Base-by-base conservation (phyloP, 495 filamentous ascomycete species). In the Podospora appendiculata region DNA sequence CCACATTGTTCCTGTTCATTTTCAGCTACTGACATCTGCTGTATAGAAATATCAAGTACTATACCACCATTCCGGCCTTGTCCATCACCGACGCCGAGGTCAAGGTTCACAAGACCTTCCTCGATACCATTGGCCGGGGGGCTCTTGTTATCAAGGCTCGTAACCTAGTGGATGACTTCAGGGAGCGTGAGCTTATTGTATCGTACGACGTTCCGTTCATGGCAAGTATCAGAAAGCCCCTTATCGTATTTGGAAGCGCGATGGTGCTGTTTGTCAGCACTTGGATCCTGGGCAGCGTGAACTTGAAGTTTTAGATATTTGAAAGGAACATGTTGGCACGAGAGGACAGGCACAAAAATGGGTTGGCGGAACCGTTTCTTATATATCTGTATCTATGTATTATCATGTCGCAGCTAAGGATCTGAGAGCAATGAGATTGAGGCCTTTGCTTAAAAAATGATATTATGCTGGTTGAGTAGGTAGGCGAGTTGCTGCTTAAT, bases 111-210 rank as follows among this genome's bases (percentile, higher is more conserved):
- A 84, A 83, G 64, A 96, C 91, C 2, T 98, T 89, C 70, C 86
- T 98, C 78, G 93, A 98, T 69, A 98, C 94, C 1, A 66, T 89
- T 33, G 93, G 93, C 55, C 88, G 93, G 32, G 90, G 90, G 25
- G 81, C 85, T 3, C 77, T 98, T 45, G 86, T 80, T 51, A 79
- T 98, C 56, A 86, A 82, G 48, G 89, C 89, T 25, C 77, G 84
- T 45, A 95, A 93, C 61, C 70, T 98, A 53, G 88, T 92, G 0
- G 93, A 98, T 52, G 93, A 95, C 55, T 78, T 85, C 34, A 76
- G 94, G 52, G 87, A 90, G 57, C 81, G 84, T 36, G 83, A 91
- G 52, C 66, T 97, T 6, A 70, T 95, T 56, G 86, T 95, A 32
- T 86, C 86, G n/a, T 98, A 98, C 65, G 86, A 91, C 51, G 86